Base-by-base conservation (phyloP, 305 asterid genomes). In the Fraxinus nigra region DNA sequence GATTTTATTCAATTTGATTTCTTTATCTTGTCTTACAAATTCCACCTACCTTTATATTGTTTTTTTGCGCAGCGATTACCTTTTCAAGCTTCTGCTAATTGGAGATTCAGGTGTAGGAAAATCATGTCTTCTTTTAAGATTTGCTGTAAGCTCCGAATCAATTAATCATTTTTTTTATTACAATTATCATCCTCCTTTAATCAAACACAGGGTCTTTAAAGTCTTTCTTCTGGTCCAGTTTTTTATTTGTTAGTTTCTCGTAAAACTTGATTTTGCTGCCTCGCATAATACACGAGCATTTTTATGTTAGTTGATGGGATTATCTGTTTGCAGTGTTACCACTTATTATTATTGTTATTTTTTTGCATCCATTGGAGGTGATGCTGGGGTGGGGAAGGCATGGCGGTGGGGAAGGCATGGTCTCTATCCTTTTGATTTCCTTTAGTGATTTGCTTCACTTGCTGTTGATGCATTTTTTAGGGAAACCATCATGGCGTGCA, bases 51-150 rank as follows among this genome's bases (percentile, higher is more conserved):
- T 80, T 82, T 33, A 79, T 56, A 63, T 79, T 77, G 30, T n/a
- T 34, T 51, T 83, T 79, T 20, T 63, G n/a, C 80, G 78, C 90
- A 90, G 95, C 34, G 93, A 91, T 79, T 91, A 91, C 88, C 91
- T 91, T 70, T 91, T 91, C 48, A 91, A 91, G 90, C 95, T 91
- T 74, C 86, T 91, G 90, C 91, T 91, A 43, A 91, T 91, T 80
- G 93, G 93, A 81, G 93, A 90, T 82, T 90, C 93, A 1, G 93
- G 93, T 75, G 93, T 90, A n/a, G 93, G 93, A 48, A 90, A 90
- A 81, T 90, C 93, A 80, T 90, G 92, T 54, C 89, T 90, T 81
- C 93, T 90, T 82, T 84, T 90, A 79, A 86, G 93, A 87, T 90
- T 90, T 88, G 93, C 93, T 83, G 93, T 90, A 88, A 87, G 90